These are phyloP conservation scores for Pythium utonaiense DNA, from an alignment of 352 stramenopile genomes.

Conservation along the genomic window DNA sequence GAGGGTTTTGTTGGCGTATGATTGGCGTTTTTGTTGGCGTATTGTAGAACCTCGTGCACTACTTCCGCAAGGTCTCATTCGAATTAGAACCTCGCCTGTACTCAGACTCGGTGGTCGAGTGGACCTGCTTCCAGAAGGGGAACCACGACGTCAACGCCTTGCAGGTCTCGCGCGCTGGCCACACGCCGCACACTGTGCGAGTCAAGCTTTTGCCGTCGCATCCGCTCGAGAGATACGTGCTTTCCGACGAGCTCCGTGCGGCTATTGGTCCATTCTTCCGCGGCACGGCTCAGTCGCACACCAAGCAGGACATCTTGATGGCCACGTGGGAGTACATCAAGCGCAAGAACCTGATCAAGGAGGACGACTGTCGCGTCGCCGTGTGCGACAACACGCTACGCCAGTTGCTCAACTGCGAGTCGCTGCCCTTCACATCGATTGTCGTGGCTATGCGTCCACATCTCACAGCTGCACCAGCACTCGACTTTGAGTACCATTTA, in stretches of 20 bases:
- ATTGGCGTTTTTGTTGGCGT: constrained; percentile 7
- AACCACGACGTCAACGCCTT: constrained; percentile 59
- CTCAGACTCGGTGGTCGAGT: constrained; percentile 70
- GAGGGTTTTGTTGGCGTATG: constrained; percentile 3
- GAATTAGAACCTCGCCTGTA: constrained; percentile 68
- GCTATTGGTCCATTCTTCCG: constrained; percentile 41
- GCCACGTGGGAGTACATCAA: constrained; percentile 81
- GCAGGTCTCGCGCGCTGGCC: constrained; percentile 48
- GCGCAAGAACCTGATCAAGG: constrained; percentile 67
- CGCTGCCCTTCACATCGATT: constrained; percentile 65
- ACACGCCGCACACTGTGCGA: constrained; percentile 50
- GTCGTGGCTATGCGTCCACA: constrained; percentile 66
- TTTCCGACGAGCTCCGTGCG: constrained; percentile 41
- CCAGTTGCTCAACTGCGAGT: constrained; percentile 62
- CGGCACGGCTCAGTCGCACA: constrained; percentile 40
- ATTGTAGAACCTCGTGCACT: constrained; percentile 67
- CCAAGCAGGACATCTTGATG: constrained; percentile 72
- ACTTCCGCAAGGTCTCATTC: constrained; percentile 74
- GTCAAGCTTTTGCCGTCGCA: constrained; percentile 65
- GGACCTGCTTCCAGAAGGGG: constrained; percentile 75
- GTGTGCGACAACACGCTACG: constrained; percentile 50
- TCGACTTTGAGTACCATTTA: constrained; percentile 66
- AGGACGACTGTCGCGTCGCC: constrained; percentile 74
- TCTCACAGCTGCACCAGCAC: constrained; percentile 41
- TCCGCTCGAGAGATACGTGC: constrained; percentile 50